These are phyloP conservation scores for Cadophora luteo-olivacea DNA, from an alignment of 2,329 filamentous ascomycete species.

Conservation along the genomic window DNA sequence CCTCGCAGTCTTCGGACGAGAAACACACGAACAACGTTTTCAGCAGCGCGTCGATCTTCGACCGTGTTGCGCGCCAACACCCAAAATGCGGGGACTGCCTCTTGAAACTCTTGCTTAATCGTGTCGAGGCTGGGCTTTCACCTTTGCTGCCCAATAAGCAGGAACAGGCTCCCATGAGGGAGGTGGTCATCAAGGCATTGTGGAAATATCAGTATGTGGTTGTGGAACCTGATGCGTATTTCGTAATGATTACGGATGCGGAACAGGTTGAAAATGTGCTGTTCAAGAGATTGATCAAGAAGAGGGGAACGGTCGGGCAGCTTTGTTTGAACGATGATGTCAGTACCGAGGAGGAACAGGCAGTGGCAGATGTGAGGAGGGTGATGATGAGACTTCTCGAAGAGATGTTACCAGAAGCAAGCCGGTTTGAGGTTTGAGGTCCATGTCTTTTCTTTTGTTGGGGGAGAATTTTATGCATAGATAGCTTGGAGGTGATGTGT, in stretches of 20 bases:
- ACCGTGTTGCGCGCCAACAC: conserved; percentile 47
- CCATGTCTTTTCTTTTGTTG: not conserved
- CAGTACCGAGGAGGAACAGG: conserved; percentile 45
- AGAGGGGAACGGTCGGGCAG: conserved; percentile 46
- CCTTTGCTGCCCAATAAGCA: conserved; percentile 46
- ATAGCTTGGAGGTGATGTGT: no score
- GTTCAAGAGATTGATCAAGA: conserved; percentile 46
- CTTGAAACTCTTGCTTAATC: conserved; percentile 49
- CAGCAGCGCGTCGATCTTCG: conserved; percentile 48
- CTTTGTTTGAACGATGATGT: conserved; percentile 54
- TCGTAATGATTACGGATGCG: conserved; percentile 52
- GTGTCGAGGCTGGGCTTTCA: conserved; percentile 46
- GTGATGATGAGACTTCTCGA: conserved; percentile 48
- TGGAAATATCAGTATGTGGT: conserved; percentile 51
- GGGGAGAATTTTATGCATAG: not conserved
- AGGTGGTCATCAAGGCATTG: conserved; percentile 47
- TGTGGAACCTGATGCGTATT: conserved; percentile 49
- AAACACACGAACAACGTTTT: conserved; percentile 48
- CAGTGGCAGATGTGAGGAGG: conserved; percentile 45
- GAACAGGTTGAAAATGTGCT: conserved; percentile 49
- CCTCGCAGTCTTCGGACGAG: conserved; percentile 46
- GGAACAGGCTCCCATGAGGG: conserved; percentile 45
- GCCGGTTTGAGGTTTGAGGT: conserved; percentile 26
- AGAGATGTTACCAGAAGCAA: conserved; percentile 37
- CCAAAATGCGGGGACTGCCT: conserved; percentile 52